Percentiles rank a stretch among this genome's conserved stretches.
These are phyloP conservation scores for Physcomitrellopsis africana DNA, from an alignment of 225 moss, liverwort and hornwort species.

Conservation along the genomic window DNA sequence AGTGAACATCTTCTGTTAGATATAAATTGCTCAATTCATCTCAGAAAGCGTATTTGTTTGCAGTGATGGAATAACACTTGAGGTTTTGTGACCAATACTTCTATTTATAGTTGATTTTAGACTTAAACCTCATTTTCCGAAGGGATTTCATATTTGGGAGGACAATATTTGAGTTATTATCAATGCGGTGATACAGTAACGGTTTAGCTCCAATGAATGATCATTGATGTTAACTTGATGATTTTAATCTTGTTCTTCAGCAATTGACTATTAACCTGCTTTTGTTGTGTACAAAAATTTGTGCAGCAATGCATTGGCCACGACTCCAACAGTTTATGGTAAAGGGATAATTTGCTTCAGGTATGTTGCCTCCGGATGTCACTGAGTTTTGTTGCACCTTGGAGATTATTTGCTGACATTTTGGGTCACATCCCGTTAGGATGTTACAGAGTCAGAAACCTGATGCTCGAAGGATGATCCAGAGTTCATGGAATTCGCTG, in stretches of 20 bases:
- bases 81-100: not conserved
- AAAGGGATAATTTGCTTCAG: constrained; percentile 76
- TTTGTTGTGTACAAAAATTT: not conserved
- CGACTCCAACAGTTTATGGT: constrained; percentile 65
- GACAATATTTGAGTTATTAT: not conserved
- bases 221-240: not conserved
- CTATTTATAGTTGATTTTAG: not conserved
- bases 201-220: not conserved
- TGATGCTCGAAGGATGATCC: constrained; percentile 2
- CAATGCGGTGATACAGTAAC: not conserved
- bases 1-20: not conserved
- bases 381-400: not conserved
- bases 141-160: not conserved
- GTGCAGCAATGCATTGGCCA: constrained; percentile 34
- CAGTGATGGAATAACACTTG: constrained; percentile 3
- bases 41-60: not conserved
- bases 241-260: not conserved
- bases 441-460: not conserved
- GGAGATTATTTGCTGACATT: not conserved
- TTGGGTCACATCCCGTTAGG: not conserved
- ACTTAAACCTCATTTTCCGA: not conserved
- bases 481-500: not conserved
- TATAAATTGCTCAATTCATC: not conserved
- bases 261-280: not conserved
- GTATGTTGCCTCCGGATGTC: constrained; percentile 30